Conservation (phyloP, 495 filamentous ascomycete species). For the Penicillium ochrochloron region DNA sequence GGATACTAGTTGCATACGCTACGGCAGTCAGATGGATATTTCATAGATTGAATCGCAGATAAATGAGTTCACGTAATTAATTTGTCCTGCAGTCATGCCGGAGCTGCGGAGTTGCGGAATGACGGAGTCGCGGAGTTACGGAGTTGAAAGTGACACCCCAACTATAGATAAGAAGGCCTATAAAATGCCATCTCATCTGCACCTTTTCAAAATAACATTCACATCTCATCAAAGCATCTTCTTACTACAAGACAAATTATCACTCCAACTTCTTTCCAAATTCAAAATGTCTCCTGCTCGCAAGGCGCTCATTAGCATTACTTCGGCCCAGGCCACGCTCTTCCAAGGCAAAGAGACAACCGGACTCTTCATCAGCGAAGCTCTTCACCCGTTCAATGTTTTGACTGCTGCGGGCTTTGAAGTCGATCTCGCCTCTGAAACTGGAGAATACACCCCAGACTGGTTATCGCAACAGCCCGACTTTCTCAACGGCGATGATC, state of each 20-base stretch:
- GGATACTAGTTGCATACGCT: no score
- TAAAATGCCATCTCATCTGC: not conserved
- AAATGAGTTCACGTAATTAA: not conserved
- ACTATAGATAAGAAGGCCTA: not conserved
- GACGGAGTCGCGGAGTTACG: not conserved
- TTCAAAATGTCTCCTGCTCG: conserved; percentile 32
- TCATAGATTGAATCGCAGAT: no score
- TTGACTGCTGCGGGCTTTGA: conserved; percentile 51
- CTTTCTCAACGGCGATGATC: conserved; percentile 44
- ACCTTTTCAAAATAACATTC: not conserved
- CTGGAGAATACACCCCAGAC: conserved; percentile 47
- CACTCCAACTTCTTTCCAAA: not conserved
- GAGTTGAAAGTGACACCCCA: not conserved
- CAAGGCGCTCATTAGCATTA: conserved; percentile 51
- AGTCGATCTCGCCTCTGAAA: conserved; percentile 54
- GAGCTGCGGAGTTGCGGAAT: not conserved
- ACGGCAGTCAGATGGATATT: no score
- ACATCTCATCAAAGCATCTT: not conserved
- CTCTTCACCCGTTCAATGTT: conserved; percentile 53
- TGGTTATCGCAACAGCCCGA: conserved; percentile 50
- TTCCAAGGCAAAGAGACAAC: conserved; percentile 48
- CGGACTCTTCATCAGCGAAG: conserved; percentile 44
- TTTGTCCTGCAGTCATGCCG: not conserved
- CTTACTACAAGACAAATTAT: not conserved
- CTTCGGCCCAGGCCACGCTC: conserved; percentile 49